Evolutionary conservation across 202 grass and related monocot species (phyloP).

Genomic region (Zoysia matrella): DNA sequence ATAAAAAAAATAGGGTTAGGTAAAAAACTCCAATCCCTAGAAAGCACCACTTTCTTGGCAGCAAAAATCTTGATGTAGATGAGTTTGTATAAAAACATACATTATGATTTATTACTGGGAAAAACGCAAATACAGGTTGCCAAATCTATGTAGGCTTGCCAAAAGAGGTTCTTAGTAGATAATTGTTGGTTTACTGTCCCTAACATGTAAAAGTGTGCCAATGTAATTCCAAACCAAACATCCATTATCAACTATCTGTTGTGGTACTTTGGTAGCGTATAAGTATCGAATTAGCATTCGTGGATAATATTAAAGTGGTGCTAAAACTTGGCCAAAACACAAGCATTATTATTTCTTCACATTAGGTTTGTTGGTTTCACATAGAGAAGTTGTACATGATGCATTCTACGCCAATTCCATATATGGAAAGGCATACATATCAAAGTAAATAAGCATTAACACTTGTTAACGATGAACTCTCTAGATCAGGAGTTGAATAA

Average conservation of each 20-base stretch:
- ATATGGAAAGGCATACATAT: slow-evolving; percentile 17
- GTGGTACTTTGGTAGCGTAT: background rate
- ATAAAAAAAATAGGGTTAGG: background rate
- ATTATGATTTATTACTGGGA: too few relatives aligned
- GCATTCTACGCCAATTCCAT: background rate
- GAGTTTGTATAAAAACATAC: too few relatives aligned
- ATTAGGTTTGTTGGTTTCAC: background rate
- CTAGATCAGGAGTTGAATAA: background rate
- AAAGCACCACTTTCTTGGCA: too few relatives aligned
- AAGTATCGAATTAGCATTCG: background rate
- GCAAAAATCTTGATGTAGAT: too few relatives aligned
- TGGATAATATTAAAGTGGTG: background rate
- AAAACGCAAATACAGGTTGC: too few relatives aligned
- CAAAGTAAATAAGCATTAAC: slow-evolving; percentile 22
- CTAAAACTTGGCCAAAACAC: background rate
- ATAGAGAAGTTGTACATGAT: background rate
- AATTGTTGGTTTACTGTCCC: background rate
- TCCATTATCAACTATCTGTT: background rate
- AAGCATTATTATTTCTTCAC: background rate
- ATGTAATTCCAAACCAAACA: background rate
- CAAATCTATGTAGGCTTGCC: too few relatives aligned
- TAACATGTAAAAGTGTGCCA: background rate
- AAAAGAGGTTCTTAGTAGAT: too few relatives aligned
- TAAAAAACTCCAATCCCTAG: too few relatives aligned
- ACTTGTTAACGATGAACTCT: slow-evolving; percentile 13